Evolutionary conservation across 352 stramenopile genomes (phyloP).

Genomic region (Phytophthora kernoviae): DNA sequence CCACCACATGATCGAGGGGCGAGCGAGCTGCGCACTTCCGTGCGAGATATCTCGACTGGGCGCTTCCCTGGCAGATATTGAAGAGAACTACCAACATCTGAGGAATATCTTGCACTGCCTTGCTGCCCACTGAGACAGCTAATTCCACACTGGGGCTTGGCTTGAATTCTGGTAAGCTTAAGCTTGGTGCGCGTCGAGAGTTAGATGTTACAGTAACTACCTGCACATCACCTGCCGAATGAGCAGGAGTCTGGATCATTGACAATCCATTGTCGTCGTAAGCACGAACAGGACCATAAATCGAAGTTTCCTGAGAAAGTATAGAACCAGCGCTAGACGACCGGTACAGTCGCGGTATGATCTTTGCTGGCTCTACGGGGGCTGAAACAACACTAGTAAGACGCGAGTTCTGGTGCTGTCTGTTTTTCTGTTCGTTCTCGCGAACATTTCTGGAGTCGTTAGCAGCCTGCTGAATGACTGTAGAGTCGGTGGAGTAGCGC

Average conservation of each 20-base stretch:
- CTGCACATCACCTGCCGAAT: conserved; percentile 25
- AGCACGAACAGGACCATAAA: conserved; percentile 25
- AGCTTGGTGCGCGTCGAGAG: conserved; percentile 48
- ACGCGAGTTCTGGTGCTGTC: conserved; percentile 43
- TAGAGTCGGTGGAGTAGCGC: conserved; percentile 68
- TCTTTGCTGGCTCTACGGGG: conserved; percentile 30
- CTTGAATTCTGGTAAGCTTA: conserved; percentile 75
- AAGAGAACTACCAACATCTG: conserved; percentile 82
- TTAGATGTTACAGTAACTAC: conserved; percentile 8
- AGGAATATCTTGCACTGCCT: conserved; percentile 63
- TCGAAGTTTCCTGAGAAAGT: conserved; percentile 42
- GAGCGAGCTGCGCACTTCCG: conserved; percentile 77
- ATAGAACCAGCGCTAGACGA: conserved; percentile 77
- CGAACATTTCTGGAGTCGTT: conserved; percentile 52
- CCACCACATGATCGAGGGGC: conserved; percentile 69
- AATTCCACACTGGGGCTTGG: conserved; percentile 69
- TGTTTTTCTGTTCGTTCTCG: conserved; percentile 50
- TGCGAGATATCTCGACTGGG: conserved; percentile 69
- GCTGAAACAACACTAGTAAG: conserved; percentile 41
- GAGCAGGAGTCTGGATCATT: conserved; percentile 35
- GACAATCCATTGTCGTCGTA: conserved; percentile 55
- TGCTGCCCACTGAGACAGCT: conserved; percentile 76
- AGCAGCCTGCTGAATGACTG: conserved; percentile 60
- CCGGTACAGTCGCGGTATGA: conserved; percentile 41
- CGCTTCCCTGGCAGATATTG: conserved; percentile 53